Evolutionary conservation across 768 basidiomycete genomes (phyloP).

Genomic region (Tulasnella sp.): DNA sequence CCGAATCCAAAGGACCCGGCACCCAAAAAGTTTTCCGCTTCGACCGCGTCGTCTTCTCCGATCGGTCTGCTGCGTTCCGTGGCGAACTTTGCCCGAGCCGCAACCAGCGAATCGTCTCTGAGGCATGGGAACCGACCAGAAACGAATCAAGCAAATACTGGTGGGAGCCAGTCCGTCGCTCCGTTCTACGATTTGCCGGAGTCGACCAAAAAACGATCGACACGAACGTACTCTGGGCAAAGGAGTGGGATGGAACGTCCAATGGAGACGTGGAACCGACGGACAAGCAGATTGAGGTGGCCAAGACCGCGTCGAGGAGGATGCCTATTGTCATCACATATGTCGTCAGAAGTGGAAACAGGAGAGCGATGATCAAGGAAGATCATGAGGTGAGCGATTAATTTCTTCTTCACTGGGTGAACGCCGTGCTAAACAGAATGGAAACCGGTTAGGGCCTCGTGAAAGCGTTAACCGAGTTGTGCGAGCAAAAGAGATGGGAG

Average conservation of each 20-base stretch:
- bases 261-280: neutral
- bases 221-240: conserved; percentile 24
- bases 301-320: conserved; percentile 50
- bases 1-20: conserved; percentile 8
- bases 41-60: conserved; percentile 62
- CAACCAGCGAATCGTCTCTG: conserved; percentile 17
- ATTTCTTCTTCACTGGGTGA: too few relatives aligned
- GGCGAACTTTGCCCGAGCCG: conserved; percentile 48
- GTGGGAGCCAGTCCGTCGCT: conserved; percentile 73
- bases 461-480: conserved; percentile 33
- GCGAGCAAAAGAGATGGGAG: conserved; percentile 50
- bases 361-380: conserved; percentile 42
- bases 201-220: conserved; percentile 20
- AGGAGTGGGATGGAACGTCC: neutral
- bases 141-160: conserved; percentile 43
- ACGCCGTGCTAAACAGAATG: neutral
- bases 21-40: conserved; percentile 54
- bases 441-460: conserved; percentile 29
- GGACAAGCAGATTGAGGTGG: conserved; percentile 6
- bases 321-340: conserved; percentile 64
- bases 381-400: conserved; percentile 32
- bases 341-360: conserved; percentile 60
- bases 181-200: conserved; percentile 52
- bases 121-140: conserved; percentile 43
- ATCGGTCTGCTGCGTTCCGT: conserved; percentile 73